phyloP scores from a whole-genome alignment of 768 basidiomycete genomes.

The Lentinula detonsa region DNA sequence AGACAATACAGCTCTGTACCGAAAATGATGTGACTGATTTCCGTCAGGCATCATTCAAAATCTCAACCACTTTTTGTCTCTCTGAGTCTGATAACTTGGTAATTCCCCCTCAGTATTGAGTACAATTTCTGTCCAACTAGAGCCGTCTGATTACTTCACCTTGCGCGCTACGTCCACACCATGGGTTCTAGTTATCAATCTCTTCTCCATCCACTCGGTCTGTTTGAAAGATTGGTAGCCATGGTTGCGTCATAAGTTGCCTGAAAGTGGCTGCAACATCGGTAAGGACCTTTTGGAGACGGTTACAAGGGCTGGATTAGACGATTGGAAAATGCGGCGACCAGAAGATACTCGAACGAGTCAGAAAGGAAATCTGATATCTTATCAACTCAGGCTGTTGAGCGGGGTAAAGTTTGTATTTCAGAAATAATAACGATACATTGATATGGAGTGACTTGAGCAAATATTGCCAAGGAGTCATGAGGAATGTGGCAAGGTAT shows the following conservation, averaged over 20 bases:
- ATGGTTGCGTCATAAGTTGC: slow-evolving; percentile 40
- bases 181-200: slow-evolving; percentile 11
- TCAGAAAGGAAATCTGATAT: slow-evolving; percentile 11
- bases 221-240: slow-evolving; percentile 34
- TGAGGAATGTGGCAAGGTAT: neutral
- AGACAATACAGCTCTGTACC: slow-evolving; percentile 30
- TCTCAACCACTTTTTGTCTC: slow-evolving; percentile 13
- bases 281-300: slow-evolving; percentile 23
- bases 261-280: slow-evolving; percentile 36
- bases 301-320: slow-evolving; percentile 39
- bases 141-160: neutral
- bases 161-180: neutral
- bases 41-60: slow-evolving; percentile 32
- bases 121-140: neutral
- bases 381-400: neutral
- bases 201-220: slow-evolving; percentile 18
- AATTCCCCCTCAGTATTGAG: neutral
- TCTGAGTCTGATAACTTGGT: neutral
- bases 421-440: neutral
- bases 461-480: neutral
- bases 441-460: neutral
- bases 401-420: neutral
- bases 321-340: slow-evolving; percentile 38
- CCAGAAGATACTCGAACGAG: slow-evolving; percentile 15
- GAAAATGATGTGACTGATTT: slow-evolving; percentile 28